Evolutionary conservation across 2,329 filamentous ascomycete genomes (phyloP).

Genomic region (Fusarium acutatum): DNA sequence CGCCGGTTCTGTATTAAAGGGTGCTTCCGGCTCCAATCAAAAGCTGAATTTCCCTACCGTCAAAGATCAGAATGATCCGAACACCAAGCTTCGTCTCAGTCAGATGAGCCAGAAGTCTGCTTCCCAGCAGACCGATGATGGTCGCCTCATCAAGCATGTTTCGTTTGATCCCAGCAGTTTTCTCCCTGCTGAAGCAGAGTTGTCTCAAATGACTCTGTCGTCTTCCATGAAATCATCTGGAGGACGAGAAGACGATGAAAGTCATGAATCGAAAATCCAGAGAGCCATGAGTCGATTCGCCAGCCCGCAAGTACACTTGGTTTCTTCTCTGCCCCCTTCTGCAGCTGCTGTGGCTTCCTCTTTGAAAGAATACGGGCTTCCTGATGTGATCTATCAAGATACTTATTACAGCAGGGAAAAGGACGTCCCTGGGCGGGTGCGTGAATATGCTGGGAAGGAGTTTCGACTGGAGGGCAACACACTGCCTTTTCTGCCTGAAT

Average conservation of each 20-base stretch:
- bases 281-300: conserved; percentile 21
- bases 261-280: conserved; percentile 15
- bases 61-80: conserved; percentile 76
- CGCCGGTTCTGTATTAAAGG: not conserved
- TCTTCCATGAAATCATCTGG: conserved; percentile 25
- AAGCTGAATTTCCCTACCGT: conserved; percentile 75
- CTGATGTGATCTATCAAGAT: conserved; percentile 81
- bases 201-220: conserved; percentile 10
- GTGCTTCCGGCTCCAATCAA: conserved; percentile 45
- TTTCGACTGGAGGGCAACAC: conserved; percentile 81
- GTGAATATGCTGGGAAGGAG: conserved; percentile 89
- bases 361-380: conserved; percentile 50
- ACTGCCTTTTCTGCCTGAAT: conserved; percentile 80
- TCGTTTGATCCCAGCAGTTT: conserved; percentile 32
- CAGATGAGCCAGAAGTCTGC: conserved; percentile 61
- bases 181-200: not conserved
- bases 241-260: not conserved
- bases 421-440: conserved; percentile 79
- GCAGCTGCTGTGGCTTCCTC: conserved; percentile 32
- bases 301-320: conserved; percentile 30
- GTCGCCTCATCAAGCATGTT: conserved; percentile 34
- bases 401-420: conserved; percentile 85
- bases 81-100: conserved; percentile 70
- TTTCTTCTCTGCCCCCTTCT: conserved; percentile 42
- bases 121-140: conserved; percentile 59